Base-by-base conservation (phyloP, 176 grass and related monocot genomes). In the Leersia perrieri region DNA sequence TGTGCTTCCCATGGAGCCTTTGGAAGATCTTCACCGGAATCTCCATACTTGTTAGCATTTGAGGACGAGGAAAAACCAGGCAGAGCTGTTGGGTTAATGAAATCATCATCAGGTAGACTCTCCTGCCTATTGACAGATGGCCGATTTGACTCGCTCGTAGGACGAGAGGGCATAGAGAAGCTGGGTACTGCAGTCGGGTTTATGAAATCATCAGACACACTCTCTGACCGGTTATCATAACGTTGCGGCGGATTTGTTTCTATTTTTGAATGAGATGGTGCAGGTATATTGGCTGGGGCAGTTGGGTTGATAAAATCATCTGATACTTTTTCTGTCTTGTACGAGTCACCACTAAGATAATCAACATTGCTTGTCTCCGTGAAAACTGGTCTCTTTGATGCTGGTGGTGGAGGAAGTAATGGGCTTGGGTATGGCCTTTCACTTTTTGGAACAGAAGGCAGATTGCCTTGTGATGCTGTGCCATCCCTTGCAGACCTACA, bases 361-460 rank as follows among this genome's bases (percentile, higher is more conserved):
- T 94, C 89, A 2, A 89, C 39, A 53, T 64, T 68, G 35, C 79
- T 74, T 47, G 81, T 60, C 68, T 88, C 86, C 41, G 77, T 80
- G 31, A 75, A 80, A 57, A 95, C 68, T 75, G 95, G 90, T 71
- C 83, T 92, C 66, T 91, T 91, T 30, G 95, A 87, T 18, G 65
- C 66, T 39, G 95, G 92, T 27, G 95, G 94, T 27, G 95, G 95
- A 82, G 92, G 88, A 80, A 95, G 80, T 84, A 89, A 80, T n/a
- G 86, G 83, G 68, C 83, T 91, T 79, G 86, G 71, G 34, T 68
- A 84, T 33, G 85, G 42, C 80, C 44, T 91, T 60, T 76, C 89
- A 76, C 78, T 88, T 72, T 63, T 88, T 3, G 73, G 39, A 74
- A 65, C 57, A 72, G 81, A 87, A 63, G 88, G 60, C 53, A 77